phyloP scores from a whole-genome alignment of 2,329 filamentous ascomycete genomes.

The Trichothecium sympodiale region DNA sequence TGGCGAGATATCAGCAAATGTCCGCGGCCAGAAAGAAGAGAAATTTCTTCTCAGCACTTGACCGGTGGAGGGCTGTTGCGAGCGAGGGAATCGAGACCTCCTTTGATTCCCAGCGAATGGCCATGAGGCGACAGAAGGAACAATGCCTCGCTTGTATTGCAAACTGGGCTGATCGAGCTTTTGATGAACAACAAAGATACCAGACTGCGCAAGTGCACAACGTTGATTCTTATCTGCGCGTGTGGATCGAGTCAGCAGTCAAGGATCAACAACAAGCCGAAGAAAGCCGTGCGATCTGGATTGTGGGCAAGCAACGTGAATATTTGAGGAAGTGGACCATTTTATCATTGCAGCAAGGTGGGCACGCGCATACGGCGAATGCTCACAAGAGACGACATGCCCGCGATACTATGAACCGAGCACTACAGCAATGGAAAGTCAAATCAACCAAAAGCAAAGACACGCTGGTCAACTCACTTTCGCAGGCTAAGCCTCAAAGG shows the following conservation, averaged over 20 bases:
- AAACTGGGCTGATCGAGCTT: conserved; percentile 12
- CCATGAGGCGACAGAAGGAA: too few relatives aligned
- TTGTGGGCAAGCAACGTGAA: conserved; percentile 18
- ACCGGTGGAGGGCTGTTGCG: conserved; percentile 16
- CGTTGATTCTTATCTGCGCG: conserved; percentile 9
- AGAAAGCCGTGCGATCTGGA: conserved; percentile 20
- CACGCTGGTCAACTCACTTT: background rate
- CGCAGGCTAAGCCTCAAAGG: conserved; percentile 1
- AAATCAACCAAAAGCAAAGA: conserved; percentile 8
- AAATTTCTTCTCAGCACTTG: conserved; percentile 19
- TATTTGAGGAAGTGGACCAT: conserved; percentile 25
- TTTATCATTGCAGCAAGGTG: conserved; percentile 22
- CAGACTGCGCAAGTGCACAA: conserved; percentile 11
- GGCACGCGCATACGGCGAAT: conserved; percentile 24
- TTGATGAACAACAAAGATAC: conserved; percentile 8
- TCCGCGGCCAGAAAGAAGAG: conserved; percentile 20
- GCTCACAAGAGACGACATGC: conserved; percentile 20
- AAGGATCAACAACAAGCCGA: conserved; percentile 13
- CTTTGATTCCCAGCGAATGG: too few relatives aligned
- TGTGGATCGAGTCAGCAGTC: conserved; percentile 12
- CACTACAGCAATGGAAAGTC: conserved; percentile 20
- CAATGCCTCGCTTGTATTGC: conserved; percentile 1
- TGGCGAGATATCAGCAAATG: conserved; percentile 22
- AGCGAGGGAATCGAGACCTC: background rate
- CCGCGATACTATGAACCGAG: conserved; percentile 18